Evolutionary conservation across 2,329 filamentous ascomycete genomes (phyloP).

Genomic region (Alternaria atra): DNA sequence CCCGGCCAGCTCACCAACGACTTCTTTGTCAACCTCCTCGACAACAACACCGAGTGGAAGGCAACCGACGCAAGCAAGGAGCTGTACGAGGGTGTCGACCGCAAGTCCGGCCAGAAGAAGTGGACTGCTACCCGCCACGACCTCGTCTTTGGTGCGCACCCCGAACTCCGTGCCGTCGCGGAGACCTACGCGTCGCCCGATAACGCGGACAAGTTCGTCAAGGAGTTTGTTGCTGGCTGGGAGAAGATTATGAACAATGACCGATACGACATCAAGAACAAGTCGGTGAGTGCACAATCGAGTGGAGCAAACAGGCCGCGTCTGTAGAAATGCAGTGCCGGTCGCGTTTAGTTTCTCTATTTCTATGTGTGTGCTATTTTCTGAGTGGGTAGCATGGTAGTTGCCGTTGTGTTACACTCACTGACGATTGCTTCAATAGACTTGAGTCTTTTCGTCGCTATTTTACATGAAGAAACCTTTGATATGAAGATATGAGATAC

Average conservation of each 20-base stretch:
- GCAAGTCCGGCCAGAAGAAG: constrained; percentile 71
- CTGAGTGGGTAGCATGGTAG: constrained; percentile 6
- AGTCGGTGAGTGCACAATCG: constrained; percentile 43
- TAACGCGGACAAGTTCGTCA: constrained; percentile 69
- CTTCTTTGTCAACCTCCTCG: constrained; percentile 83
- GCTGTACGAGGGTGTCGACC: constrained; percentile 70
- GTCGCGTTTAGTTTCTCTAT: constrained; percentile 1
- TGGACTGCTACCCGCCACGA: constrained; percentile 75
- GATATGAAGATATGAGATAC: constrained; percentile 9
- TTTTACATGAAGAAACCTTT: constrained; percentile 9
- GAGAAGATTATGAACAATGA: constrained; percentile 78
- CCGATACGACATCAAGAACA: constrained; percentile 66
- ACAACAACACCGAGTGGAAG: constrained; percentile 72
- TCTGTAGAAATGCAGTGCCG: constrained; percentile 24
- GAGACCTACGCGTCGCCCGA: constrained; percentile 74
- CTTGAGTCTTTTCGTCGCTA: constrained; percentile 8
- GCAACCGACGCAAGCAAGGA: constrained; percentile 61
- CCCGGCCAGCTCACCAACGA: constrained; percentile 78
- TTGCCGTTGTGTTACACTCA: constrained; percentile 18
- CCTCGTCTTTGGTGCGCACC: constrained; percentile 76
- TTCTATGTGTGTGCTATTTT: constrained; percentile 1
- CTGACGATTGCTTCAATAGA: constrained; percentile 17
- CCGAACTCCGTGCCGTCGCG: constrained; percentile 74
- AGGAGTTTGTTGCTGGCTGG: constrained; percentile 77
- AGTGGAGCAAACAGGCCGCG: constrained; percentile 37